A percentile compares a stretch with the other conserved stretches of the same genome.
Evolutionary conservation across 495 filamentous ascomycete genomes (phyloP).

Genomic region (Podospora tetraspora): DNA sequence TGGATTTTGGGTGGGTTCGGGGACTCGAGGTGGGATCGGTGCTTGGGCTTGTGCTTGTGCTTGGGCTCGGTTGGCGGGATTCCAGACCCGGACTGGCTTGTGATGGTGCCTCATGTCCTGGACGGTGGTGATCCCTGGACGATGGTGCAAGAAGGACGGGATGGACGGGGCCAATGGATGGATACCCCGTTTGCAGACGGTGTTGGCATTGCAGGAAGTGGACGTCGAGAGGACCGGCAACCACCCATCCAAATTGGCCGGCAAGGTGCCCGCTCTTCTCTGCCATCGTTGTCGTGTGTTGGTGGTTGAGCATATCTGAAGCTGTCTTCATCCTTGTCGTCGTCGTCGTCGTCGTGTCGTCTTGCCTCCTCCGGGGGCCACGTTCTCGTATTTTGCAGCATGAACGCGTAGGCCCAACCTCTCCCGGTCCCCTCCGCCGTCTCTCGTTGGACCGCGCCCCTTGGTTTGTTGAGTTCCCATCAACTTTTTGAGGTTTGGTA

Average conservation of each 20-base stretch:
- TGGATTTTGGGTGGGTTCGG: neutral
- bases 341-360: neutral
- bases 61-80: neutral
- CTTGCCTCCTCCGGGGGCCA: neutral
- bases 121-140: neutral
- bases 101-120: neutral
- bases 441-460: neutral
- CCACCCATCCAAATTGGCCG: neutral
- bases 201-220: neutral
- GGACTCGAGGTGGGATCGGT: neutral
- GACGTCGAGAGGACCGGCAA: neutral
- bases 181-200: neutral
- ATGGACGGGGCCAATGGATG: neutral
- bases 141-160: neutral
- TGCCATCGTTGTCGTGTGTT: neutral
- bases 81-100: neutral
- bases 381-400: neutral
- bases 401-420: neutral
- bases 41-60: neutral
- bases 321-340: neutral
- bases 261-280: neutral
- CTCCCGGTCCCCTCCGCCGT: neutral
- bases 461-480: constrained; percentile 8
- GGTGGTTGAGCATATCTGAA: neutral
- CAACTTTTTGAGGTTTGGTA: constrained; percentile 1